Base-by-base conservation (phyloP, 129 eudicot genomes). In the Ambrosia artemisiifolia region DNA sequence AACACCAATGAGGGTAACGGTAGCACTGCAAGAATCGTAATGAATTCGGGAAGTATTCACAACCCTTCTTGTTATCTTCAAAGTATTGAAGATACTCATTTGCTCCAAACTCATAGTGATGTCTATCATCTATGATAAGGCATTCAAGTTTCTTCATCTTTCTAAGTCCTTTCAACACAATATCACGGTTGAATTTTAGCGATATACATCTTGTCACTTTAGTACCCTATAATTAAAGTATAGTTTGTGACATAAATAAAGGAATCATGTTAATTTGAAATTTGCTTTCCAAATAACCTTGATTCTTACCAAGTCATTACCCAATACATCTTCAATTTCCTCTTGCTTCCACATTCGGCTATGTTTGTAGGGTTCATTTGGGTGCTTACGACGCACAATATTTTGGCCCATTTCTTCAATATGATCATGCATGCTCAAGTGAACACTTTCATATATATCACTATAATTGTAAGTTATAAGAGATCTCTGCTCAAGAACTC, bases 371-470 rank as follows among this genome's bases (percentile, higher is more conserved):
- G 63, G 76, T 3, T 65, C 24, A 17, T 20, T 11, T 3, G 57
- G 55, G 28, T 68, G 73, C 3, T 16, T 2, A 11, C 53, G 33
- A 2, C 80, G 76, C 47, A 63, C 84, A 10, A 80, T 74, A 50
- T 67, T 19, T 72, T 69, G 49, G 8, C 79, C 71, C 72, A 80
- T 67, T 53, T 74, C 79, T 80, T 80, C 75, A 20, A 80, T 60
- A 57, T 63, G 67, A 32, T 74, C 62, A 74, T 80, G 84, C 76
- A 74, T 67, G 19, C 19, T 17, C 17, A 50, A 5, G 20, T n/a
- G 16, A 16, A 1, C 56, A 50, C 16, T 24, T 24, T 24, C 28
- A 24, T 24, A 24, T 24, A 24, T 24, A 24, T 24, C 28, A 51
- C 1, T 14, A 14, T 7, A 18, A 14, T 49, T 14, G 1, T 6